phyloP scores from a whole-genome alignment of 139 green algal genomes.

The Tetraselmis chui region DNA sequence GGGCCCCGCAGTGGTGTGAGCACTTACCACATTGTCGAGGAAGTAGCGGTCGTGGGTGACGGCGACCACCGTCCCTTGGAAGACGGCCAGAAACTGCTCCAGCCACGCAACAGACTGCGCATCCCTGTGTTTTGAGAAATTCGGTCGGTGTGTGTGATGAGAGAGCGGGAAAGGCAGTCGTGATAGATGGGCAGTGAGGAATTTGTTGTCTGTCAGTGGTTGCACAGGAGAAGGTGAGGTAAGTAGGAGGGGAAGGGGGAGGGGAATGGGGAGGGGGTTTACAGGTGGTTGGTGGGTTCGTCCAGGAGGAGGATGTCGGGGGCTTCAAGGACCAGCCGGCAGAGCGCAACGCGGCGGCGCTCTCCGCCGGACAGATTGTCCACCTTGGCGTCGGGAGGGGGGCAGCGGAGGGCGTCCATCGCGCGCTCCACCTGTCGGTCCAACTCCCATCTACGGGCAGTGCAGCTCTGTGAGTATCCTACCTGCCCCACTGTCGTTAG shows the following conservation, averaged over 20 bases:
- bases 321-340: slow-evolving; percentile 66
- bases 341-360: slow-evolving; percentile 75
- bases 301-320: slow-evolving; percentile 86
- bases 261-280: slow-evolving; percentile 29
- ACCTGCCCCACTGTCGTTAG: no score
- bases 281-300: slow-evolving; percentile 26
- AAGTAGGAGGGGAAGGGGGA: neutral
- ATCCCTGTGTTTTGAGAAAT: slow-evolving; percentile 57
- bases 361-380: slow-evolving; percentile 62
- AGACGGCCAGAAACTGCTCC: slow-evolving; percentile 48
- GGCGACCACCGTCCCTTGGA: slow-evolving; percentile 63
- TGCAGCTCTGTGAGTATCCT: no score
- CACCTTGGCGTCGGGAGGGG: slow-evolving; percentile 48
- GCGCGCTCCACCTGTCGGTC: slow-evolving; percentile 64
- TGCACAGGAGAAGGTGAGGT: neutral
- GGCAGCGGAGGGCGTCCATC: slow-evolving; percentile 70
- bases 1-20: no score
- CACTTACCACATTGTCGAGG: slow-evolving; percentile 19
- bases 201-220: no score
- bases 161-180: no score
- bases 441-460: slow-evolving; percentile 80
- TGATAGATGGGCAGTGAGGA: no score
- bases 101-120: slow-evolving; percentile 62
- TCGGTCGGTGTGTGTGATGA: no score
- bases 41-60: slow-evolving; percentile 69